A percentile compares a stretch with the other conserved stretches of the same genome.
phyloP scores from a whole-genome alignment of 75 land plant genomes.

The Sequoia sempervirens region DNA sequence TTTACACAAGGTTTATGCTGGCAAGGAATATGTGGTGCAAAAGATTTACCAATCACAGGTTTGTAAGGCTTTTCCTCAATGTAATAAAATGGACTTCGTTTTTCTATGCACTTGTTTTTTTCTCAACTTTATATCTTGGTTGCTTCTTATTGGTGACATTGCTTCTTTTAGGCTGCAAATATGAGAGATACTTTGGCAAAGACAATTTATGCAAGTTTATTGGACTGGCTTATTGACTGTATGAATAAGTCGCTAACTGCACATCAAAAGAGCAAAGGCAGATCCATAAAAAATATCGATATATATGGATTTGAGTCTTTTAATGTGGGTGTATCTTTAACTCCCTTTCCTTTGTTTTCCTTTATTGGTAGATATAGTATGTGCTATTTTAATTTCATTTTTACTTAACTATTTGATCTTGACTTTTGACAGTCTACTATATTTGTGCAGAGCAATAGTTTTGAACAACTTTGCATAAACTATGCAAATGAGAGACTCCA shows the following conservation, averaged over 20 bases:
- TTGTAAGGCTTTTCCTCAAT: background rate
- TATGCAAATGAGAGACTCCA: slow-evolving; percentile 99
- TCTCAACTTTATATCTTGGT: background rate
- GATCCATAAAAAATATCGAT: slow-evolving; percentile 83
- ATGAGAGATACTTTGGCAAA: slow-evolving; percentile 87
- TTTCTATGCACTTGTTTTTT: background rate
- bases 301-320: slow-evolving; percentile 96
- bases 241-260: slow-evolving; percentile 78
- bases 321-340: slow-evolving; percentile 41
- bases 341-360: background rate
- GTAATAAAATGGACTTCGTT: background rate
- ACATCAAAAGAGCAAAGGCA: slow-evolving; percentile 39
- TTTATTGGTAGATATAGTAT: background rate
- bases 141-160: slow-evolving; percentile 1
- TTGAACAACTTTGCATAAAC: slow-evolving; percentile 97
- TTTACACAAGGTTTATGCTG: slow-evolving; percentile 58
- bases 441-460: slow-evolving; percentile 79
- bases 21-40: slow-evolving; percentile 60
- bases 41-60: slow-evolving; percentile 76
- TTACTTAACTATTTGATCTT: background rate
- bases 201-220: slow-evolving; percentile 76
- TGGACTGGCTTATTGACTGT: slow-evolving; percentile 90
- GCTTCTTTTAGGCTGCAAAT: slow-evolving; percentile 60
- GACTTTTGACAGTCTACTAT: slow-evolving; percentile 1
- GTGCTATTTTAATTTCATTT: background rate